Percentiles rank a stretch among this genome's conserved stretches.
Conservation (phyloP, 192 early-diverging fungal species). For the Phycomyces nitens region DNA sequence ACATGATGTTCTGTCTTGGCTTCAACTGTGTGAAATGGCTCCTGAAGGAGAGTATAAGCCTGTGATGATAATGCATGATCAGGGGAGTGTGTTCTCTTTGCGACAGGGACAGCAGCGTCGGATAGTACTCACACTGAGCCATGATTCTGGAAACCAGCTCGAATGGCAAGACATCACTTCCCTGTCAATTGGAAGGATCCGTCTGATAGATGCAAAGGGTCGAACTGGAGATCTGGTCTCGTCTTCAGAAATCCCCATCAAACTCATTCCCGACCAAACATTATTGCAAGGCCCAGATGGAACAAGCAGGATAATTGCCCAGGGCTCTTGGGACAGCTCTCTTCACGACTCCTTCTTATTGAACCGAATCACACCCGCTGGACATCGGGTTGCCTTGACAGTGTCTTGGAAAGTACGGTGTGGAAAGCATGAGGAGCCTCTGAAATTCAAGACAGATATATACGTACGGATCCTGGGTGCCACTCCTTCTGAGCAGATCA, state of each 20-base stretch:
- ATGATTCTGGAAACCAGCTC: conserved; percentile 60
- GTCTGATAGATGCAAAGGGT: conserved; percentile 57
- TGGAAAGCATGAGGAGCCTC: conserved; percentile 47
- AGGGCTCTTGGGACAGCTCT: conserved; percentile 73
- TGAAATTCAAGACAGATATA: conserved; percentile 56
- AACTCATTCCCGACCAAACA: conserved; percentile 41
- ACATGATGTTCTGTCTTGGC: conserved; percentile 64
- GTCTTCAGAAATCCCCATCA: conserved; percentile 42
- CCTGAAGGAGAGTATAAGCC: conserved; percentile 61
- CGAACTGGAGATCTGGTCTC: conserved; percentile 45
- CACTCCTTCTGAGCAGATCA: background rate
- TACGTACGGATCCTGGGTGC: conserved; percentile 44
- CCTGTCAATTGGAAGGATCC: conserved; percentile 43
- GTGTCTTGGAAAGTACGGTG: conserved; percentile 53
- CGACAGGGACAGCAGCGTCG: conserved; percentile 76
- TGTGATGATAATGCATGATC: conserved; percentile 33
- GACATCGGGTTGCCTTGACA: conserved; percentile 56
- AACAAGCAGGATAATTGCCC: conserved; percentile 47
- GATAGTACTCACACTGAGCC: conserved; percentile 56
- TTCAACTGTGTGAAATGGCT: conserved; percentile 66
- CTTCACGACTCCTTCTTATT: conserved; percentile 63
- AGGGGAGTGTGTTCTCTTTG: conserved; percentile 49
- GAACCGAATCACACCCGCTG: conserved; percentile 56
- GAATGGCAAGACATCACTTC: conserved; percentile 39
- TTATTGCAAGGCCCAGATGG: conserved; percentile 47